Conservation (phyloP, 257 asterid genomes). For the Solanum tarijense region DNA sequence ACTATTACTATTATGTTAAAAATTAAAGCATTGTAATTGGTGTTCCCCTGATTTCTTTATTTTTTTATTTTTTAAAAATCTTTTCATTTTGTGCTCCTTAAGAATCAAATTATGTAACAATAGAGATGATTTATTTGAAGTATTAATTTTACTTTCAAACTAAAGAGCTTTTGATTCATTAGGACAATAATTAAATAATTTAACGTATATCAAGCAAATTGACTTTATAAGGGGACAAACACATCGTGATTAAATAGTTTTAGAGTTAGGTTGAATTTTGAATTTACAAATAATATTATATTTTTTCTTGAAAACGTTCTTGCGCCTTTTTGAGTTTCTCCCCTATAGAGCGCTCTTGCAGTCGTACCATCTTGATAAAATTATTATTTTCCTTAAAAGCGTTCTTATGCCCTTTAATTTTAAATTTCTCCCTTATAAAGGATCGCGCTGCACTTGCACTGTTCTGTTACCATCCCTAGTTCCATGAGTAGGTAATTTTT, state of each 20-base stretch:
- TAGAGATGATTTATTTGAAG: background rate
- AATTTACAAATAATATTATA: background rate
- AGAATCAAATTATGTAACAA: background rate
- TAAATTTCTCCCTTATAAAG: too few species aligned
- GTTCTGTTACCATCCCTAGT: too few species aligned
- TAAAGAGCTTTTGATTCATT: background rate
- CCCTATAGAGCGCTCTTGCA: background rate
- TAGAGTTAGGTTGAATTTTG: background rate
- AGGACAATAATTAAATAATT: background rate
- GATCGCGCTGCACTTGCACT: too few species aligned
- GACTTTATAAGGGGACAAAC: background rate
- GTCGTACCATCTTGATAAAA: too few species aligned
- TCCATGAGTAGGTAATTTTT: background rate
- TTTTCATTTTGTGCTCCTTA: background rate
- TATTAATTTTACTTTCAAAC: background rate
- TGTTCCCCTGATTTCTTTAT: background rate
- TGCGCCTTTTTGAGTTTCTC: background rate
- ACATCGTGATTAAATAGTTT: background rate
- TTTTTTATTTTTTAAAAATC: too few species aligned
- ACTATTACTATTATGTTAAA: background rate
- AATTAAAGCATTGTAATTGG: too few species aligned
- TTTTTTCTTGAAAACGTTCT: background rate
- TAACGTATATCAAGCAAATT: background rate
- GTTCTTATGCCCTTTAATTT: too few species aligned
- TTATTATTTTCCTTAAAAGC: too few species aligned